Base-by-base conservation (phyloP, 371 early-diverging fungal genomes). In the Hamiltosporidium magnivora region DNA sequence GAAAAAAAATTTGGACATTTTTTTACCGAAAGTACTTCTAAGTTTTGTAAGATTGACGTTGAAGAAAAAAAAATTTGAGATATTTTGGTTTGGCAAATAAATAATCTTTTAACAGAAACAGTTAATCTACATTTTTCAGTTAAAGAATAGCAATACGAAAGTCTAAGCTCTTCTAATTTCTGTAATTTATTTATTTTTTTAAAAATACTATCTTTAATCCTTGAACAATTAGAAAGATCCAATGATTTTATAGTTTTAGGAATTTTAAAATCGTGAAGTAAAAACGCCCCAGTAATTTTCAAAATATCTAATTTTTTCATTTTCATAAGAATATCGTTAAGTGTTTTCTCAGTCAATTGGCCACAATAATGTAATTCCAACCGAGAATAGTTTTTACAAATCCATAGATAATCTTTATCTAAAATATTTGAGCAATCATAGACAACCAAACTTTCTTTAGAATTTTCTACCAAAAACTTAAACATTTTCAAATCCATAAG, bases 361-460 rank as follows among this genome's bases (percentile, higher is more conserved):
- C 72, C 72, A 42, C 67, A 67, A 55, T 72, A 55, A 43, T 67
- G 14, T 40, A 72, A 44, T 53, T 63, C 58, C 37, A 72, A 62
- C 14, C 1, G 1, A 37, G 9, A 63, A 3, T 66, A n/a, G 12
- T 60, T 61, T 44, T 42, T 55, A 25, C 46, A 25, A 44, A 54
- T 43, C 9, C 40, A 41, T 25, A 9, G 14, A 59, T n/a, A 63
- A 43, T 56, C 42, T 53, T 58, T 14, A 59, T 69, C 60, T 63
- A 11, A 46, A 46, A 72, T 72, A 37, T 38, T 63, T 4, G 67
- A 66, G 59, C 72, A 67, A 55, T 72, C 72, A 60, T 64, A 72
- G 38, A 72, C 61, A 11, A 64, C 46, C 4, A 72, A 25, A 1
- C 42, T 60, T n/a, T 67, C 25, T 41, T 43, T 67, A 53, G 44